A percentile compares a stretch with the other conserved stretches of the same genome.
Conservation (phyloP, 2,329 filamentous ascomycete genomes). For the Thelonectria blattea region DNA sequence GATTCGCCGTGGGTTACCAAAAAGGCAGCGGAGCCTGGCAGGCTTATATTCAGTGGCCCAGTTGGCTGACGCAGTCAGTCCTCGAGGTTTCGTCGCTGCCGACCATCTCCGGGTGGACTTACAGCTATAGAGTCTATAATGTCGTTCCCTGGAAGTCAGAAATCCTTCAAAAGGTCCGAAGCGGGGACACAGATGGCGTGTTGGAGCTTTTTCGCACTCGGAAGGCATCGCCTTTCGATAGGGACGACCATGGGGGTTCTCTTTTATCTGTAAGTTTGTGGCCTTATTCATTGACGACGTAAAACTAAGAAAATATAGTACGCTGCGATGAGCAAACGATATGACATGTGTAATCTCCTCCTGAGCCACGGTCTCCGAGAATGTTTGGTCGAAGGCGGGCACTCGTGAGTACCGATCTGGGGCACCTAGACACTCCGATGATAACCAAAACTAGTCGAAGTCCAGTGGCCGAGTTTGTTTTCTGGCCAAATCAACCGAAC, state of each 20-base stretch:
- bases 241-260: not conserved
- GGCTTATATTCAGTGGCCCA: conserved; percentile 31
- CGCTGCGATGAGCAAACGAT: conserved; percentile 8
- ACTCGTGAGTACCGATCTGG: no score
- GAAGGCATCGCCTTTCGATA: conserved; percentile 37
- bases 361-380: conserved; percentile 25
- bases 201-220: conserved; percentile 29
- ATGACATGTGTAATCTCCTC: conserved; percentile 26
- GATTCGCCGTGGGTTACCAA: conserved; percentile 17
- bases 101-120: conserved; percentile 27
- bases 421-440: no score
- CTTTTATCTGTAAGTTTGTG: conserved; percentile 28
- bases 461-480: conserved; percentile 6
- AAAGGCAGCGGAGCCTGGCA: conserved; percentile 29
- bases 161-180: conserved; percentile 15
- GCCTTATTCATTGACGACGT: not conserved
- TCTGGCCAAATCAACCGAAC: not conserved
- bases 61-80: conserved; percentile 31
- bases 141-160: conserved; percentile 23
- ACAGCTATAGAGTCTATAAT: conserved; percentile 33
- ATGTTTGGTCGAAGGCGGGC: conserved; percentile 1
- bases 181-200: conserved; percentile 28
- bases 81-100: conserved; percentile 27
- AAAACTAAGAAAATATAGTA: conserved; percentile 17
- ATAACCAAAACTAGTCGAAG: conserved; percentile 2